phyloP scores from a whole-genome alignment of 352 stramenopile genomes.

The Achlya hypogyna region DNA sequence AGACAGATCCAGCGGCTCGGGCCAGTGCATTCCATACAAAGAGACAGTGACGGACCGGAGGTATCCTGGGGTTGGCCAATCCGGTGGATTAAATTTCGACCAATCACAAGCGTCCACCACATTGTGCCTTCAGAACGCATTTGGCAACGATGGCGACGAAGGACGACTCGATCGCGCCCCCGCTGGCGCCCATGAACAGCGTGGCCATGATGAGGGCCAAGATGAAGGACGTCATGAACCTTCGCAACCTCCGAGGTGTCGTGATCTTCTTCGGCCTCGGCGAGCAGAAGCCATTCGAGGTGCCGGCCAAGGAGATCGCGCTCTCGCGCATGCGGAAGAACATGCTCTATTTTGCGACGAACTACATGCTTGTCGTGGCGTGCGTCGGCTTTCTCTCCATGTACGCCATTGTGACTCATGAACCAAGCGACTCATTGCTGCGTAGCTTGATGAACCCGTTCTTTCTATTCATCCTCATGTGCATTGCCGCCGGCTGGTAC shows the following conservation, averaged over 20 bases:
- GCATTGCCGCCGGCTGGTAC: conserved; percentile 67
- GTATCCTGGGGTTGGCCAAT: not conserved
- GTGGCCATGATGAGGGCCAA: conserved; percentile 60
- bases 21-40: too few species aligned
- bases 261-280: conserved; percentile 74
- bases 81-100: not conserved
- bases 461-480: conserved; percentile 83
- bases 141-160: conserved; percentile 7
- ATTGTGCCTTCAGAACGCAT: not conserved
- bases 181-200: conserved; percentile 42
- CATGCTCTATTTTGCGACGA: conserved; percentile 73
- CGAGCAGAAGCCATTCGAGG: conserved; percentile 80
- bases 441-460: conserved; percentile 72
- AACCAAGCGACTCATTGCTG: not conserved
- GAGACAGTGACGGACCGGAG: too few species aligned
- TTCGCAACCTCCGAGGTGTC: conserved; percentile 72
- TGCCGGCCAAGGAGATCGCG: conserved; percentile 53
- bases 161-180: conserved; percentile 61
- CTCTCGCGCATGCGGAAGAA: conserved; percentile 65
- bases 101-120: conserved; percentile 4
- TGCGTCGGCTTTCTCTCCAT: conserved; percentile 77
- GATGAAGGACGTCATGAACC: conserved; percentile 49
- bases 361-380: conserved; percentile 70
- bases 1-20: too few species aligned
- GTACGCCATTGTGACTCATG: conserved; percentile 30